Evolutionary conservation across 208 protist genomes (phyloP).

Genomic region (Acanthamoeba lugdunensis): DNA sequence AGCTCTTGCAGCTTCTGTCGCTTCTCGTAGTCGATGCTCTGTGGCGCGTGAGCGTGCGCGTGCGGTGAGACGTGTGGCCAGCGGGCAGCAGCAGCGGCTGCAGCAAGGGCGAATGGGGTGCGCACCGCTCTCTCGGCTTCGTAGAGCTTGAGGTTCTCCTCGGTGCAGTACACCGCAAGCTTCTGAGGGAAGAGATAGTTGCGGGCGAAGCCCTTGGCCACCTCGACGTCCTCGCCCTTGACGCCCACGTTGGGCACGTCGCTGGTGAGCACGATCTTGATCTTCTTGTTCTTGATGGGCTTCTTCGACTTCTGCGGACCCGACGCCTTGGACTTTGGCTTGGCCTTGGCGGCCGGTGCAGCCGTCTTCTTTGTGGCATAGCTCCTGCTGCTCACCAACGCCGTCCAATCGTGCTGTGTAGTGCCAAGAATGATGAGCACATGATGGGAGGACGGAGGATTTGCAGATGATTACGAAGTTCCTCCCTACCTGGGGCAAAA

Average conservation of each 20-base stretch:
- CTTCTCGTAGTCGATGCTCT: slow-evolving; percentile 33
- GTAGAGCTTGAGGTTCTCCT: slow-evolving; percentile 50
- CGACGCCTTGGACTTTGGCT: background rate
- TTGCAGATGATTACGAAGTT: too few species aligned
- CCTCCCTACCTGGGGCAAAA: background rate
- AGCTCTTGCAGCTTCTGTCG: slow-evolving; percentile 7
- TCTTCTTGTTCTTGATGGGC: slow-evolving; percentile 35
- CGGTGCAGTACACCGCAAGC: slow-evolving; percentile 25
- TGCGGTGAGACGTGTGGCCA: background rate
- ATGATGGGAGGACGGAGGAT: background rate
- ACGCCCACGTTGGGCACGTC: slow-evolving; percentile 1
- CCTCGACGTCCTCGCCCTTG: slow-evolving; percentile 37
- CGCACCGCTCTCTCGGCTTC: background rate
- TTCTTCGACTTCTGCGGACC: background rate
- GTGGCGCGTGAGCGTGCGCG: background rate
- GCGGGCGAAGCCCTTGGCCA: slow-evolving; percentile 57
- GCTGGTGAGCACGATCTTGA: slow-evolving; percentile 47
- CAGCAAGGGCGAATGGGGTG: background rate
- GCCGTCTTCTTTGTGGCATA: background rate
- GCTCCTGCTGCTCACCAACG: background rate
- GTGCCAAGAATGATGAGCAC: background rate
- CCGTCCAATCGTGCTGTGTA: background rate
- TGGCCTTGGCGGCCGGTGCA: background rate
- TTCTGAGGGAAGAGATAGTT: slow-evolving; percentile 36
- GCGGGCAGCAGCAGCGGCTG: background rate